These are phyloP conservation scores for Botrytis sinoallii DNA, from an alignment of 2,329 filamentous ascomycete genomes.

Conservation along the genomic window DNA sequence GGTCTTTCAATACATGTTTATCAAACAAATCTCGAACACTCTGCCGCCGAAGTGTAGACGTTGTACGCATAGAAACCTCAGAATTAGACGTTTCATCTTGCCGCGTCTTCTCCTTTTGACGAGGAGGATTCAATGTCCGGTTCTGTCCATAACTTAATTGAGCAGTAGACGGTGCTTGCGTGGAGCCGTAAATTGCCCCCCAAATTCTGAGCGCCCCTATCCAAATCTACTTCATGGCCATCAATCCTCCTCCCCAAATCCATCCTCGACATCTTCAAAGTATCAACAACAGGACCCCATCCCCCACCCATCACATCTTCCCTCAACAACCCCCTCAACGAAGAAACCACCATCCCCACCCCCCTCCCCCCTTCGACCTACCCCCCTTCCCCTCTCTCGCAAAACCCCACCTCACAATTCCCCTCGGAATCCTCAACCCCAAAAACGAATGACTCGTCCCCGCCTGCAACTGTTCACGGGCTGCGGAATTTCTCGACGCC, in stretches of 20 bases:
- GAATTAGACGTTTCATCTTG: conserved; percentile 24
- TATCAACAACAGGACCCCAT: conserved; percentile 10
- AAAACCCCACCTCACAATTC: conserved; percentile 33
- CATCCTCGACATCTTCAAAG: neutral
- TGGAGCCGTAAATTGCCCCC: neutral
- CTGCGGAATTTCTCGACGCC: conserved; percentile 30
- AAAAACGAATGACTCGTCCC: conserved; percentile 36
- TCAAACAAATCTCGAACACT: conserved; percentile 49
- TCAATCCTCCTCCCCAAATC: neutral
- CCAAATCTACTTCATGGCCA: neutral
- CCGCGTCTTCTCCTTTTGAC: conserved; percentile 16
- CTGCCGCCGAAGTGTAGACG: conserved; percentile 40
- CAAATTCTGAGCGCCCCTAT: conserved; percentile 8
- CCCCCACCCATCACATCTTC: conserved; percentile 21
- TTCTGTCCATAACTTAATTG: neutral
- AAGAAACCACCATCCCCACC: conserved; percentile 18
- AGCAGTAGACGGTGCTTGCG: neutral
- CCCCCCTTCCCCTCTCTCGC: conserved; percentile 19
- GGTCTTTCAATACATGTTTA: conserved; percentile 47
- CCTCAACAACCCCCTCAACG: conserved; percentile 16
- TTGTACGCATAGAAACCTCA: conserved; percentile 30
- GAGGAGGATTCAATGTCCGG: conserved; percentile 8
- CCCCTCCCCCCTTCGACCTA: conserved; percentile 15
- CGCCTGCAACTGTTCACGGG: conserved; percentile 31
- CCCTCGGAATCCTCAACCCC: conserved; percentile 29